Base-by-base conservation (phyloP, 1,284 basidiomycete species). In the Schizopora paradoxa region DNA sequence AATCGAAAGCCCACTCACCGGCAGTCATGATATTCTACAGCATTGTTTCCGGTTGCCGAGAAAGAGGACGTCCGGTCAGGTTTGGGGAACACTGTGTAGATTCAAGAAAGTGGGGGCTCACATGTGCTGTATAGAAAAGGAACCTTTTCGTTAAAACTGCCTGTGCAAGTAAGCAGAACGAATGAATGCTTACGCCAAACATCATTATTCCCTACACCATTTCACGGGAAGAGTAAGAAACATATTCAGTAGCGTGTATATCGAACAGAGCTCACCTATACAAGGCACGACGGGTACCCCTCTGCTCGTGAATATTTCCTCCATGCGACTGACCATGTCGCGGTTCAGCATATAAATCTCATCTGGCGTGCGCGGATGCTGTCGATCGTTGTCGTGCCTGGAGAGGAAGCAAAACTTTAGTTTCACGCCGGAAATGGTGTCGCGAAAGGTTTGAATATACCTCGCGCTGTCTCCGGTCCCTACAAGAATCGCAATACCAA, bases 391-490 rank as follows among this genome's bases (percentile, higher is more conserved):
- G 62, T 97, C 92, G 64, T 94, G 92, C 64, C 92, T 90, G 51
- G 32, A 33, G 19, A n/a, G n/a, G n/a, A n/a, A n/a, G n/a, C 32
- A n/a, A 16, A 11, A 14, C 23, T n/a, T 18, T 31, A 25, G 33
- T 29, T 21, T 33, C 34, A 28, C 41, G 8, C 18, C 26, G 14
- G 14, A 23, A 10, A 44, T 34, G 6, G 4, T 13, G 22, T 45
- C 23, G 37, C 6, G 6, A 10, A 2, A 14, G 11, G 16, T 32
- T 18, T 43, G 33, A 10, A 16, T 40, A 64, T 54, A 88, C 88
- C 88, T 79, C 27, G 90, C 92, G 65, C 82, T 92, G 65, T 96
- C 92, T 31, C 92, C 92, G 5, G 91, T 95, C 90, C 87, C 87
- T 85, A 63, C n/a, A n/a, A 27, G 14, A 28, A 41, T n/a, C n/a